Evolutionary conservation across 768 basidiomycete species (phyloP), one percentile per base, ranked within the genome.

Genomic region (Boletales sp.): DNA sequence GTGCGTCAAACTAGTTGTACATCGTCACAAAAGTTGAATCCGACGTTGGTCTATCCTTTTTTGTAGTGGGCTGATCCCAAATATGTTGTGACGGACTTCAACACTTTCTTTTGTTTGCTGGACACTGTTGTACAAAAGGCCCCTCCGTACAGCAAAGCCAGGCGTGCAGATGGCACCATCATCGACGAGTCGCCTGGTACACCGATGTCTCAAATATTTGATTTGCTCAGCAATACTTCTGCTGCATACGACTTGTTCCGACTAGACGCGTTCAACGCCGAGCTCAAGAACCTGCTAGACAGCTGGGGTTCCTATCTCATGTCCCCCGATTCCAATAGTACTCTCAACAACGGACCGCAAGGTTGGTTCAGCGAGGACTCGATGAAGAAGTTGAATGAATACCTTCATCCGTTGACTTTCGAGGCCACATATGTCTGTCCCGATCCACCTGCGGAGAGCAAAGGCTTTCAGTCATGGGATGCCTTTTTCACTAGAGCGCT

Each of bases 401-500:
- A 38, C 18, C 9, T 37, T 8, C 15, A 37, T 15, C 36, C 36
- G 2, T 1, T 4, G 9, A 5, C 24, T 2, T 48, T 48, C 7
- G 24, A 37, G 1, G 34, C 21, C 5, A 43, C 47, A 8, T 48
- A 18, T 11, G 27, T 36, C 0, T 38, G 37, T 11, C 37, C 18
- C 18, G 37, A 38, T 38, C 37, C 17, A 11, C 8, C 37, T 7
- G n/a, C 37, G 6, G 17, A 38, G 18, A 38, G 14, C n/a, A 38
- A 38, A 19, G 37, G 3, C 6, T 56, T 43, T 43, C 12, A 43
- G 2, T 72, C 71, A 21, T 78, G 65, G 79, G 81, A 83, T 51
- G 66, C 74, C 47, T 82, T 83, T 69, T 84, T 84, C 63, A 72
- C 63, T 21, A 64, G 82, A 5, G 31, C 41, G 0, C 69, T 79